Conservation (phyloP, 495 filamentous ascomycete species). For the Aspergillus ostianus region DNA sequence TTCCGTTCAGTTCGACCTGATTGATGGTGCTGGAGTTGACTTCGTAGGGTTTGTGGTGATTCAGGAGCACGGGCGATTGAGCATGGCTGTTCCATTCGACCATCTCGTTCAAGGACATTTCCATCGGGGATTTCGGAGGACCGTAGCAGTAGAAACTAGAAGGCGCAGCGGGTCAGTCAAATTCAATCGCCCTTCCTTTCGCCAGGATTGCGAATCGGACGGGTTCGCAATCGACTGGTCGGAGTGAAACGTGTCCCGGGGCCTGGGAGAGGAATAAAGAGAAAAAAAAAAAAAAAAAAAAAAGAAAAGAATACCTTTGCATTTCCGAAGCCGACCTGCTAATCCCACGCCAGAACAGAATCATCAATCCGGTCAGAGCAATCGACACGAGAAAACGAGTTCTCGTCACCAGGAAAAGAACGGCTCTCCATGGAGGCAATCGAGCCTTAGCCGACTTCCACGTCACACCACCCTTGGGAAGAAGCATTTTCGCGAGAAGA, state of each 20-base stretch:
- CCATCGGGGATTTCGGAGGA: constrained; percentile 86
- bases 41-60: constrained; percentile 84
- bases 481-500: constrained; percentile 54
- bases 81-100: constrained; percentile 83
- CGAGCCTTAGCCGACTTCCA: constrained; percentile 87
- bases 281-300: neutral
- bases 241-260: constrained; percentile 1
- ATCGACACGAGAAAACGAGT: constrained; percentile 77
- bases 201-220: neutral
- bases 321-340: constrained; percentile 79
- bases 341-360: constrained; percentile 90
- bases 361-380: constrained; percentile 66
- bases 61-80: constrained; percentile 91
- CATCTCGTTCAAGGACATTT: constrained; percentile 89
- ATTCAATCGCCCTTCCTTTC: neutral
- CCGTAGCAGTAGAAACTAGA: constrained; percentile 95
- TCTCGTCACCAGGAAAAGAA: constrained; percentile 72
- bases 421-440: constrained; percentile 77
- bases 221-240: neutral
- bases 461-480: constrained; percentile 84
- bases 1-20: constrained; percentile 77
- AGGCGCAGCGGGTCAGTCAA: neutral
- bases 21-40: constrained; percentile 78
- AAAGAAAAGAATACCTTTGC: constrained; percentile 65
- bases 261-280: neutral